Percentiles rank a stretch among this genome's conserved stretches.
Conservation (phyloP, 2,329 filamentous ascomycete genomes). For the Alternaria brassicae region DNA sequence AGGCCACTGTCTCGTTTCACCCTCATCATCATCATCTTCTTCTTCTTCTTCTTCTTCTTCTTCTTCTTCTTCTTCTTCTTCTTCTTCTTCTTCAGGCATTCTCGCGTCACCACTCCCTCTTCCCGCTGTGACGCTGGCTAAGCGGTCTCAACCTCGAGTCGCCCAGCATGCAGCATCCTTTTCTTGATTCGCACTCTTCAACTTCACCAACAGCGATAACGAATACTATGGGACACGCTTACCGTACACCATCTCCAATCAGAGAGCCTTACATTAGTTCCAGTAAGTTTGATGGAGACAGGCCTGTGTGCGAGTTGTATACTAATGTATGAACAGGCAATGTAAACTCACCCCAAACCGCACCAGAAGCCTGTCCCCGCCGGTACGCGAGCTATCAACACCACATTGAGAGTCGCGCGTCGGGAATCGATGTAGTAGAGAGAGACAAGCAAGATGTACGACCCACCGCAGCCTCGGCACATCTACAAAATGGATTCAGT, state of each 20-base stretch:
- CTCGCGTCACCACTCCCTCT: neutral
- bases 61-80: no score
- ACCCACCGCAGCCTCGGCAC: neutral
- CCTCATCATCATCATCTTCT: no score
- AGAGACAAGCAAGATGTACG: neutral
- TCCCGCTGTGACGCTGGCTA: neutral
- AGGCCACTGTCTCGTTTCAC: constrained; percentile 7
- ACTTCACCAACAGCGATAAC: neutral
- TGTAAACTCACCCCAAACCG: constrained; percentile 1
- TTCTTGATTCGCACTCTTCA: neutral
- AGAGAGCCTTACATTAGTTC: neutral
- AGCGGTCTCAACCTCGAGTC: neutral
- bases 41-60: no score
- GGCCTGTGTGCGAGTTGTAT: neutral
- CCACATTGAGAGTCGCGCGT: neutral
- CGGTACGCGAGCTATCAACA: neutral
- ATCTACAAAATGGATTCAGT: neutral
- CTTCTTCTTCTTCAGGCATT: neutral
- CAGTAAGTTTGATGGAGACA: neutral
- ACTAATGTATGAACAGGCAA: neutral
- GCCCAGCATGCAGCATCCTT: neutral
- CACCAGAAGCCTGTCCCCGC: neutral
- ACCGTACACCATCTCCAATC: constrained; percentile 20
- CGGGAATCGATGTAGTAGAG: neutral
- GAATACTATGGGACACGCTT: neutral